phyloP scores from a whole-genome alignment of 1,139 yeast species.

The Zygosaccharomyces sapae region DNA sequence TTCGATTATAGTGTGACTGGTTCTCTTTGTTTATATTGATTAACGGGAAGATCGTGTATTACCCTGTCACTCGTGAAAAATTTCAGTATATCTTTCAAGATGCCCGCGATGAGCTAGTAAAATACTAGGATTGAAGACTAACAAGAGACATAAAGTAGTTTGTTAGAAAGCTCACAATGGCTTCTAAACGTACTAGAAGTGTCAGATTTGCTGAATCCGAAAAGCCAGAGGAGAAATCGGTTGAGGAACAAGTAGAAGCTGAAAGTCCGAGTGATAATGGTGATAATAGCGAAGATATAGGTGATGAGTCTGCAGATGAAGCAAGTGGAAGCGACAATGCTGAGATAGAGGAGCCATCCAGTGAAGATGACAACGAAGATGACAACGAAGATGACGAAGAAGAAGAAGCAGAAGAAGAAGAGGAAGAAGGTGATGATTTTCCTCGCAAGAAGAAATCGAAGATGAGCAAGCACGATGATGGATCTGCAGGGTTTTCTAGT shows the following conservation, averaged over 20 bases:
- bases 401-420: conserved; percentile 34
- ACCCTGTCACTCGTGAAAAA: conserved; percentile 5
- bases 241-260: not conserved
- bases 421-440: conserved; percentile 40
- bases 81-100: conserved; percentile 1
- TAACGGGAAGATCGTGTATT: not conserved
- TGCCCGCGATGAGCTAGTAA: conserved; percentile 2
- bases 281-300: conserved; percentile 5
- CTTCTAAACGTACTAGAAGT: not conserved
- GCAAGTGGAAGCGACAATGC: conserved; percentile 9
- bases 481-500: conserved; percentile 67
- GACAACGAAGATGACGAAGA: conserved; percentile 25
- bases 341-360: conserved; percentile 8
- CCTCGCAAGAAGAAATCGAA: conserved; percentile 51
- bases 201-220: not conserved
- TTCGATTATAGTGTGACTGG: not conserved
- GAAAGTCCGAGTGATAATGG: conserved; percentile 8
- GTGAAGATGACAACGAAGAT: conserved; percentile 14
- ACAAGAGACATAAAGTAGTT: not conserved
- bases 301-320: conserved; percentile 14
- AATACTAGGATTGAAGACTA: not conserved
- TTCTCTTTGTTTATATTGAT: conserved; percentile 7
- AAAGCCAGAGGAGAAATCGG: not conserved
- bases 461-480: conserved; percentile 57
- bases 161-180: not conserved